Percentiles rank a stretch among this genome's conserved stretches.
Conservation (phyloP, 2,329 filamentous ascomycete genomes). For the Calonectria multiphialidica region DNA sequence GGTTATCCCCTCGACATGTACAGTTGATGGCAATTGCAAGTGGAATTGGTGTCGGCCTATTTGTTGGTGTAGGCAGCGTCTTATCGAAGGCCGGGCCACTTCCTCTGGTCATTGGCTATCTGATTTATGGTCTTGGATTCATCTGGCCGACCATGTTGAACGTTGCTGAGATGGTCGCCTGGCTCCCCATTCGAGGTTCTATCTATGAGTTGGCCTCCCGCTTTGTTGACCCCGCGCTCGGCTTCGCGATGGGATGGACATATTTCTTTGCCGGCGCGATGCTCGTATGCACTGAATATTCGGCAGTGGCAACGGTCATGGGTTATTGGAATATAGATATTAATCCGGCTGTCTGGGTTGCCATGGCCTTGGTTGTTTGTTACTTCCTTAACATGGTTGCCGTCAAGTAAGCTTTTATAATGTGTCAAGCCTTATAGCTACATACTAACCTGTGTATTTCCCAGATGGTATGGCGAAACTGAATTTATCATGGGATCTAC, state of each 20-base stretch:
- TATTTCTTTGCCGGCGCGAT: conserved; percentile 59
- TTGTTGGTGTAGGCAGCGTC: conserved; percentile 54
- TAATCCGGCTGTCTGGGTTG: conserved; percentile 59
- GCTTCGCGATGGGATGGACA: conserved; percentile 65
- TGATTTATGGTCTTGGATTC: conserved; percentile 54
- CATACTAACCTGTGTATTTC: background rate
- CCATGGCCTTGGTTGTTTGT: conserved; percentile 56
- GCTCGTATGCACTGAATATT: conserved; percentile 57
- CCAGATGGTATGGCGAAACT: conserved; percentile 50
- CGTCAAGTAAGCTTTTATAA: conserved; percentile 49
- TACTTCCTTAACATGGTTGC: conserved; percentile 58
- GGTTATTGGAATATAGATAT: conserved; percentile 55
- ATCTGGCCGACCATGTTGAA: conserved; percentile 54
- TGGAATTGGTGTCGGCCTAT: conserved; percentile 56
- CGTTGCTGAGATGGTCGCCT: conserved; percentile 68
- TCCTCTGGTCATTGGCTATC: conserved; percentile 54
- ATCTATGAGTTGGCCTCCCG: conserved; percentile 65
- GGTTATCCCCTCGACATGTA: conserved; percentile 51
- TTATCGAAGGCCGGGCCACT: conserved; percentile 53
- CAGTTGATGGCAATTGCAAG: conserved; percentile 60
- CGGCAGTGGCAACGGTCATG: conserved; percentile 57
- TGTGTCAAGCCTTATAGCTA: too few species aligned
- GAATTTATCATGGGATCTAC: conserved; percentile 67
- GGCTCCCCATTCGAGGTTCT: conserved; percentile 64
- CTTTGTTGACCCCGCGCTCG: conserved; percentile 67